Percentiles rank a stretch among this genome's conserved stretches.
phyloP scores from a whole-genome alignment of 2,329 filamentous ascomycete species.

The Pseudocercospora musae region DNA sequence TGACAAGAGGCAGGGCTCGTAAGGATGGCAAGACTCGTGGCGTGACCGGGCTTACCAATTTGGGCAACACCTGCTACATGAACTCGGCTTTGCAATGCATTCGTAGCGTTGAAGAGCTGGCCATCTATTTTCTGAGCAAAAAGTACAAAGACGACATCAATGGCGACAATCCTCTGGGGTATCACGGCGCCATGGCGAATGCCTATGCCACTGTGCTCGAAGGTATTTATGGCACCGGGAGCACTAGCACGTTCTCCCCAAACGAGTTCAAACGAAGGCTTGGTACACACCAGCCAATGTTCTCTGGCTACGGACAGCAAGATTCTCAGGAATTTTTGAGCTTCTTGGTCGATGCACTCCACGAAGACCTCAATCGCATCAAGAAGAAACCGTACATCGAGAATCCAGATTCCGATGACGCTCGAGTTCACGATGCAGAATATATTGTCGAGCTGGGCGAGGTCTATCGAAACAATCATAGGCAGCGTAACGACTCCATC shows the following conservation, averaged over 20 bases:
- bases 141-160: slow-evolving; percentile 81
- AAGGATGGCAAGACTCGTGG: slow-evolving; percentile 69
- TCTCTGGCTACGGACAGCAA: slow-evolving; percentile 93
- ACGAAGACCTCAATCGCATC: slow-evolving; percentile 92
- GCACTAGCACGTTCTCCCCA: slow-evolving; percentile 68
- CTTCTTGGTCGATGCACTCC: slow-evolving; percentile 88
- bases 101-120: slow-evolving; percentile 87
- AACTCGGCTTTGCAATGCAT: slow-evolving; percentile 96
- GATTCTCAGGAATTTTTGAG: slow-evolving; percentile 97
- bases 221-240: slow-evolving; percentile 70
- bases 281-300: slow-evolving; percentile 75
- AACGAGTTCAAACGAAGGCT: slow-evolving; percentile 78
- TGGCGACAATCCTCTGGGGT: slow-evolving; percentile 75
- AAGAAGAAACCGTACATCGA: slow-evolving; percentile 96
- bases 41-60: slow-evolving; percentile 78
- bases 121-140: slow-evolving; percentile 77
- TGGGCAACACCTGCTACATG: slow-evolving; percentile 99
- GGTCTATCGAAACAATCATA: slow-evolving; percentile 87
- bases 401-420: slow-evolving; percentile 95
- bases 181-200: slow-evolving; percentile 81
- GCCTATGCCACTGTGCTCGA: slow-evolving; percentile 74
- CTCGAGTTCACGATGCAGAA: slow-evolving; percentile 79
- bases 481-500: slow-evolving; percentile 87
- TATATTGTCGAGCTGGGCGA: slow-evolving; percentile 82
- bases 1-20: slow-evolving; percentile 69